Evolutionary conservation across 345 rosid genomes (phyloP), one percentile per base, ranked within the genome.

Genomic region (Aegle marmelos): DNA sequence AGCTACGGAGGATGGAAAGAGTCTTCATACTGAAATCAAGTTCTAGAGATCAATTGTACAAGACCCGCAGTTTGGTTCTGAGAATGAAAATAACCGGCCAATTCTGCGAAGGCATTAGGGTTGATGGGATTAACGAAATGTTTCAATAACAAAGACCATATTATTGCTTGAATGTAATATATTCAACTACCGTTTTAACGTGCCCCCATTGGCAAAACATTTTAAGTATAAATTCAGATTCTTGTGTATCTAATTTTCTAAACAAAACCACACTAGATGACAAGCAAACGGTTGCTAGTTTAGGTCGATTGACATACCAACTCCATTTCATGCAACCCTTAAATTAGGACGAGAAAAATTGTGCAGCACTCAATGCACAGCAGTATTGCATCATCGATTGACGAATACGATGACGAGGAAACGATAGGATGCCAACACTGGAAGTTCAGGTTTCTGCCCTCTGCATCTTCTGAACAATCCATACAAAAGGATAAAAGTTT

Each of bases 1-100:
- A 70, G 84, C 82, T 81, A 48, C 59, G 95, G 95, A 63, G 94
- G 94, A 75, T 91, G 94, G 93, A 93, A 86, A 68, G 76, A 91
- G 74, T 90, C 95, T 59, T 76, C 83, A 10, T 57, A 50, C 56
- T 58, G 25, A 31, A 65, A 65, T 25, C n/a, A 14, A 64, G n/a
- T 6, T 16, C 57, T 39, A 14, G 5, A 16, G 3, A 69, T 27
- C 73, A 63, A 30, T 56, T 31, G 17, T 13, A 30, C 39, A 54
- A 31, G 27, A 30, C 62, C 9, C 8, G 25, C 3, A 19, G 24
- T 36, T 30, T 24, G 17, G 21, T 8, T 14, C 34, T 69, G 34
- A 68, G 19, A 30, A 28, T 1, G n/a, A 62, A 27, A 62, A 63
- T 63, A 17, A 28, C 17, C 4, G 13, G 19, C 27, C 70, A 37